These are phyloP conservation scores for Hypocrella siamensis DNA, from an alignment of 2,329 filamentous ascomycete species.

Conservation along the genomic window DNA sequence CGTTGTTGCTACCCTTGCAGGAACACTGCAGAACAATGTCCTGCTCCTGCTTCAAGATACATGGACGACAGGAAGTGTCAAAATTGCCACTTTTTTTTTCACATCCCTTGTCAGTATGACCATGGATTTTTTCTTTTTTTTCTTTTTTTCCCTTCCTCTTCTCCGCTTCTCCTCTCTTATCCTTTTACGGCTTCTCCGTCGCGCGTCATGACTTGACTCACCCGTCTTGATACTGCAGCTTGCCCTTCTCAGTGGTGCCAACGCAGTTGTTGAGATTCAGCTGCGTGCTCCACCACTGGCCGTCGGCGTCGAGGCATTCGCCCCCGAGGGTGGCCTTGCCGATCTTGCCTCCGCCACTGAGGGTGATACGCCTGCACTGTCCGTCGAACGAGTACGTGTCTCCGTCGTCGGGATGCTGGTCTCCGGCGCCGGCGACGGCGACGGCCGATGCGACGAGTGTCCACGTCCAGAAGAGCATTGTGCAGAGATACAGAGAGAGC, in stretches of 20 bases:
- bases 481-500: not conserved
- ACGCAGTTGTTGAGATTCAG: conserved; percentile 11
- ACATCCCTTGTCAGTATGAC: not conserved
- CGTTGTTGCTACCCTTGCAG: conserved; percentile 4
- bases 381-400: conserved; percentile 1
- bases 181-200: not conserved
- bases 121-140: not conserved
- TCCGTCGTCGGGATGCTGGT: not conserved
- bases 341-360: conserved; percentile 8
- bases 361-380: conserved; percentile 8
- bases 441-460: no score
- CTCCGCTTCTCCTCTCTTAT: not conserved
- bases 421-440: not conserved
- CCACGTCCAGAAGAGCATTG: no score
- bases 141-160: not conserved
- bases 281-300: conserved; percentile 10
- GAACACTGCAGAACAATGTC: conserved; percentile 8
- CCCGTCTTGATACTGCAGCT: conserved; percentile 6
- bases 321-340: conserved; percentile 9
- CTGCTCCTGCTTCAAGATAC: conserved; percentile 4
- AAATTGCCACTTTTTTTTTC: conserved; percentile 7
- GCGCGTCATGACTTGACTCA: conserved; percentile 3
- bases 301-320: conserved; percentile 7
- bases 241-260: conserved; percentile 6
- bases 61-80: conserved; percentile 9